Evolutionary conservation across 225 moss, liverwort and hornwort genomes (phyloP).

Genomic region (Physcomitrellopsis africana): DNA sequence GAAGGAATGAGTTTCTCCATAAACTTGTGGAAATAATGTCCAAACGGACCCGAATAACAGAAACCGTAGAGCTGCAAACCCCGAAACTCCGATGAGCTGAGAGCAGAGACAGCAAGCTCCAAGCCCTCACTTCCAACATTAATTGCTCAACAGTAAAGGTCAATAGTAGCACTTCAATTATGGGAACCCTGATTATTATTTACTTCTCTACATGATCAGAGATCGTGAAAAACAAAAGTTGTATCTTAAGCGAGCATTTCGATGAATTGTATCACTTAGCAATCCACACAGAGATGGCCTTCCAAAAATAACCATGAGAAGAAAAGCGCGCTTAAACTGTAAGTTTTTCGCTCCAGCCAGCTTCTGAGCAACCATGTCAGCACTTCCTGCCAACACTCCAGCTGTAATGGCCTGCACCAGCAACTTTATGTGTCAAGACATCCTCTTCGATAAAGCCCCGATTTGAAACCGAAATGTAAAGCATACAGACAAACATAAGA

Average conservation of each 20-base stretch:
- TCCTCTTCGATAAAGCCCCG: not conserved
- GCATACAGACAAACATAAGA: not conserved
- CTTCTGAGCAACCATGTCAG: slow-evolving; percentile 89
- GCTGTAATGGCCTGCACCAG: slow-evolving; percentile 77
- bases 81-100: slow-evolving; percentile 19
- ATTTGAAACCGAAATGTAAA: not conserved
- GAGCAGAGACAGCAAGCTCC: slow-evolving; percentile 9
- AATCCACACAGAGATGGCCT: slow-evolving; percentile 13
- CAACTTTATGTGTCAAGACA: slow-evolving; percentile 16
- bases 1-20: slow-evolving; percentile 80
- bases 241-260: not conserved
- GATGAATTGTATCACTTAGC: not conserved
- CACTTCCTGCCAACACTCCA: slow-evolving; percentile 79
- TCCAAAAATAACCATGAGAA: slow-evolving; percentile 64
- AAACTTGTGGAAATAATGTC: slow-evolving; percentile 88
- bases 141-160: not conserved
- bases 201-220: not conserved
- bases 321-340: slow-evolving; percentile 70
- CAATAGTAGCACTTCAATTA: slow-evolving; percentile 2
- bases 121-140: not conserved
- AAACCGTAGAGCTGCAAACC: slow-evolving; percentile 83
- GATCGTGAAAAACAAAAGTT: too few relatives aligned
- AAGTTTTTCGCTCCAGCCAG: slow-evolving; percentile 73
- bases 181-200: not conserved
- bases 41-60: slow-evolving; percentile 88